Conservation (phyloP, 352 stramenopile genomes). For the Blastocystis sp. region DNA sequence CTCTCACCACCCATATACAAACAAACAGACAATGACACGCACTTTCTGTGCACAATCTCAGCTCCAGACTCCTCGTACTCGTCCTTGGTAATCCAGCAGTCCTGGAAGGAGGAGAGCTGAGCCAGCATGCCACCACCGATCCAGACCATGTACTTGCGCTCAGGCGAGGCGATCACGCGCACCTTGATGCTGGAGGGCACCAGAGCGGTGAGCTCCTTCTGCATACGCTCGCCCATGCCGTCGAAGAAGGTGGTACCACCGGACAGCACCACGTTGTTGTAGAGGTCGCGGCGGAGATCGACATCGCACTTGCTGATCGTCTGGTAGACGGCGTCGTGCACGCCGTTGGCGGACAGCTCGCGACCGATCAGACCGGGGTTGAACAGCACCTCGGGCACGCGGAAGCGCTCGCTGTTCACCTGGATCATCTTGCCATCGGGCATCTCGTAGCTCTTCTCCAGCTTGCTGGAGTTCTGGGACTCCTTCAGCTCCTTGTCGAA, state of each 20-base stretch:
- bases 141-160: slow-evolving; percentile 90
- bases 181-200: slow-evolving; percentile 86
- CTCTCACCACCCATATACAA: neutral
- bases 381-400: slow-evolving; percentile 84
- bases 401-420: slow-evolving; percentile 82
- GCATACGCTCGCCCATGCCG: slow-evolving; percentile 88
- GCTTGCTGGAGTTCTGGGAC: slow-evolving; percentile 72
- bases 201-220: slow-evolving; percentile 86
- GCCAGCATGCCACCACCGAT: slow-evolving; percentile 95
- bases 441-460: slow-evolving; percentile 78
- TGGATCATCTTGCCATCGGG: slow-evolving; percentile 79
- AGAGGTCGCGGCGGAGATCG: slow-evolving; percentile 82
- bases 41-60: slow-evolving; percentile 74
- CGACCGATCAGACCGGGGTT: slow-evolving; percentile 74
- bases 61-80: slow-evolving; percentile 91
- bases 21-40: slow-evolving; percentile 9
- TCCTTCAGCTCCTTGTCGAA: slow-evolving; percentile 80
- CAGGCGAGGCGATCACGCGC: slow-evolving; percentile 89
- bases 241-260: slow-evolving; percentile 87
- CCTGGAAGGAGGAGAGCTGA: slow-evolving; percentile 96
- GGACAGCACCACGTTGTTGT: slow-evolving; percentile 81
- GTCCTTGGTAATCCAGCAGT: slow-evolving; percentile 91
- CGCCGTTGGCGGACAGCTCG: slow-evolving; percentile 75
- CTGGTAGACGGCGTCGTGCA: slow-evolving; percentile 82
- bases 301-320: slow-evolving; percentile 85